Evolutionary conservation across 2,329 filamentous ascomycete genomes (phyloP).

Genomic region (Alternaria infectoria): DNA sequence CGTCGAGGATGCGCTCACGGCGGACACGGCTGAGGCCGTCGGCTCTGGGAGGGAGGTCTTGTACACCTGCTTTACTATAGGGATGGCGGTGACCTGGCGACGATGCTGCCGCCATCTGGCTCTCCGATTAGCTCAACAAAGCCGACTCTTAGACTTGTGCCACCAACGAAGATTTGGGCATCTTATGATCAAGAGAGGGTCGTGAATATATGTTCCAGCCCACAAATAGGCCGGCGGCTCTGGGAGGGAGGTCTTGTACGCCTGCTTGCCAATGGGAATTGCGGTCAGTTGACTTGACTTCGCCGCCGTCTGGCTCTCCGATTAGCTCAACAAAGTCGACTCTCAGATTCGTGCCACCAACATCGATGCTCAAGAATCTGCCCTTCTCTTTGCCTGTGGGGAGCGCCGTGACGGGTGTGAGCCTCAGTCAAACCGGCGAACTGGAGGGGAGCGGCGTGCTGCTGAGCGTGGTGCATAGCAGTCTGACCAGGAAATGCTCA

Average conservation of each 20-base stretch:
- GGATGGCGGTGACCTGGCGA: neutral
- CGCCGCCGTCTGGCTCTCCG: conserved; percentile 48
- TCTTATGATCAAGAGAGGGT: conserved; percentile 33
- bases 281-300: too few species aligned
- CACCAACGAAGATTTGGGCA: conserved; percentile 59
- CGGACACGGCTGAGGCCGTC: too few species aligned
- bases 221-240: conserved; percentile 12
- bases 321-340: conserved; percentile 71
- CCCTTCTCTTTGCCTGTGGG: conserved; percentile 62
- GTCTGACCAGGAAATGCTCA: conserved; percentile 48
- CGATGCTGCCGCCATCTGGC: conserved; percentile 42
- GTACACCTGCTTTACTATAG: conserved; percentile 8
- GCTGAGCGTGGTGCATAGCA: conserved; percentile 24
- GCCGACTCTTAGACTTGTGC: conserved; percentile 71
- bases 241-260: conserved; percentile 19
- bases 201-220: conserved; percentile 12
- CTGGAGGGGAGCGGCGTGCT: conserved; percentile 19
- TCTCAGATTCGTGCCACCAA: conserved; percentile 72
- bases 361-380: conserved; percentile 54
- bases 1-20: too few species aligned
- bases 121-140: conserved; percentile 67
- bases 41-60: conserved; percentile 17
- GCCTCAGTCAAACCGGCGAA: conserved; percentile 20
- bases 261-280: conserved; percentile 8
- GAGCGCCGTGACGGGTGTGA: conserved; percentile 44